Evolutionary conservation across 164 flowering plant species (phyloP), one percentile per base, ranked within the genome.

Genomic region (Platanus orientalis): DNA sequence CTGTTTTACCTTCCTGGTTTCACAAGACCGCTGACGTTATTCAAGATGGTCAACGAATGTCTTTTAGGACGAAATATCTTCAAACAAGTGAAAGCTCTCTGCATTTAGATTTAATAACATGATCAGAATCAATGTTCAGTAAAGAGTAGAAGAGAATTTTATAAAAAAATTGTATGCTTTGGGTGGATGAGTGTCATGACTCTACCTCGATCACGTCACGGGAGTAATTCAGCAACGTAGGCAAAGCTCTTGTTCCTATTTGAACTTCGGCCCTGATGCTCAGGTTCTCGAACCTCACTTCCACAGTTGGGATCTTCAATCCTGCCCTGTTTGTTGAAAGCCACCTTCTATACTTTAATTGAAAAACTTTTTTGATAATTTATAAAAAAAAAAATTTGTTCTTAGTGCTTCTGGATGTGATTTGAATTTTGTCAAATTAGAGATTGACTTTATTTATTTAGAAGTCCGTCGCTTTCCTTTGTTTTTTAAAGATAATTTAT

Each of bases 1-100:
- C n/a, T n/a, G n/a, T n/a, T 32, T 9, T 80, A 92, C 98, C 98
- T 88, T 68, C 92, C 85, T 3, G 96, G 96, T 67, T 78, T 85
- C 19, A 93, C 60, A 4, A 60, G 67, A 9, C 98, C 98, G 58
- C 79, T 84, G 40, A 82, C 30, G 25, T 84, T 63, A 13, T 87
- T 74, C 72, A 90, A 75, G 49, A 93, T 83, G 21, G 78, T 80
- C 39, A 93, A 48, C 0, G 77, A 47, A 26, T 81, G 76, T 65
- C 80, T 78, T 54, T 76, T 66, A 0, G 94, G 80, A 52, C 71
- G 79, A 73, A 66, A 76, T 55, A 92, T 56, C 62, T 77, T 68
- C 73, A 83, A 44, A 23, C 57, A 34, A 19, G 81, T 78, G 11
- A 87, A 62, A 0, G 78, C 3, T 10, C 7, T 24, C 98, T 92